Base-by-base conservation (phyloP, 345 rosid genomes). In the Aquilaria malaccensis region DNA sequence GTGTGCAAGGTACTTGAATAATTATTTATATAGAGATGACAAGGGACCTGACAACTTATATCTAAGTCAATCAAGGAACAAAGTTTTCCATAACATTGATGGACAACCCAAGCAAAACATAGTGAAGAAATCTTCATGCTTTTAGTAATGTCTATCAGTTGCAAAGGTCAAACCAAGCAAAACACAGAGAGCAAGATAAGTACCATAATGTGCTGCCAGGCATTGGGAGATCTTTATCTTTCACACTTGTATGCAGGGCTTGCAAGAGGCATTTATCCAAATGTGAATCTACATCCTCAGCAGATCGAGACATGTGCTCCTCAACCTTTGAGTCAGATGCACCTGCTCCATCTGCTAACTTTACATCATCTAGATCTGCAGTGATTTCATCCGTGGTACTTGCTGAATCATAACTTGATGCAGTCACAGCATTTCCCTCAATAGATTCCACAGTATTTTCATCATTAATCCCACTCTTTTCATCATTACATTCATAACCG, bases 181-280 rank as follows among this genome's bases (percentile, higher is more conserved):
- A 5, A 37, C 7, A 37, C 45, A 30, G 2, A 56, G 56, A 31
- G 60, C 10, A 68, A 37, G 49, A 50, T 29, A 50, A 41, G 60
- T 78, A 94, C 99, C 97, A 94, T 15, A 94, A 71, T 33, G 95
- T 83, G 77, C 99, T 94, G 68, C 99, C 99, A 47, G 97, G 96
- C 71, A 94, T 72, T 37, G 97, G 97, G 57, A 94, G 91, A 73
- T 94, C 97, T 70, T 88, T 94, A 49, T 88, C 99, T 69, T 90
- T 90, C 0, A 90, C 79, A 48, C 95, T 85, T 30, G 82, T 80
- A 71, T 88, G 85, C 77, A 94, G 78, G 52, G 99, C 97, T 76
- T 94, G 97, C 80, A 94, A 72, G 65, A 94, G 90, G 78, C 96
- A 94, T 63, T 80, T 87, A 77, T 94, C 96, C 69, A 94, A 81